Percentiles rank a stretch among this genome's conserved stretches.
These are phyloP conservation scores for Wickerhamiella kurtzmanii DNA, from an alignment of 805 yeast species.

Conservation along the genomic window DNA sequence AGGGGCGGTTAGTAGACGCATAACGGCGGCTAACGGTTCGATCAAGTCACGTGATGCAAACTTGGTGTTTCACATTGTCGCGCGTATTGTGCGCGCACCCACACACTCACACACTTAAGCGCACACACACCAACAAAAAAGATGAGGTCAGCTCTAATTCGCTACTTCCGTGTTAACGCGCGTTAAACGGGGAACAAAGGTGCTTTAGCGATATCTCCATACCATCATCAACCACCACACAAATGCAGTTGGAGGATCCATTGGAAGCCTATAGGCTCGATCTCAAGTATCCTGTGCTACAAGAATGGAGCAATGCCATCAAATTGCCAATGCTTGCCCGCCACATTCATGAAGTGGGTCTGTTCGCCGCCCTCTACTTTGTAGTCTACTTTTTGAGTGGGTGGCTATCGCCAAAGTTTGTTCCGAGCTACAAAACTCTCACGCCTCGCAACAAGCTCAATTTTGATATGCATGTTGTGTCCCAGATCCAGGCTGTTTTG, in stretches of 20 bases:
- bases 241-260: conserved; percentile 16
- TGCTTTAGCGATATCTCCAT: too few species aligned
- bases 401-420: conserved; percentile 32
- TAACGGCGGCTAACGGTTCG: too few species aligned
- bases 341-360: conserved; percentile 54
- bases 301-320: conserved; percentile 4
- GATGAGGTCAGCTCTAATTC: too few species aligned
- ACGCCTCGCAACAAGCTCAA: conserved; percentile 41
- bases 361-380: conserved; percentile 48
- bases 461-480: conserved; percentile 82
- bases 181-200: too few species aligned
- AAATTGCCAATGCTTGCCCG: conserved; percentile 23
- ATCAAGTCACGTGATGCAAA: too few species aligned
- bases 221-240: too few species aligned
- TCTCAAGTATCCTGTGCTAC: conserved; percentile 3
- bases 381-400: conserved; percentile 42
- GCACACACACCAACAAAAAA: too few species aligned
- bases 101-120: too few species aligned
- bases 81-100: too few species aligned
- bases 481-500: conserved; percentile 68
- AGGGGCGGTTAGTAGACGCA: too few species aligned
- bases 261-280: conserved; percentile 11
- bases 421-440: conserved; percentile 38
- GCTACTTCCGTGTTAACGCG: too few species aligned
- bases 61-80: too few species aligned